Evolutionary conservation across 1,284 basidiomycete species (phyloP), one percentile per base, ranked within the genome.

Genomic region (Ustilago lituana): DNA sequence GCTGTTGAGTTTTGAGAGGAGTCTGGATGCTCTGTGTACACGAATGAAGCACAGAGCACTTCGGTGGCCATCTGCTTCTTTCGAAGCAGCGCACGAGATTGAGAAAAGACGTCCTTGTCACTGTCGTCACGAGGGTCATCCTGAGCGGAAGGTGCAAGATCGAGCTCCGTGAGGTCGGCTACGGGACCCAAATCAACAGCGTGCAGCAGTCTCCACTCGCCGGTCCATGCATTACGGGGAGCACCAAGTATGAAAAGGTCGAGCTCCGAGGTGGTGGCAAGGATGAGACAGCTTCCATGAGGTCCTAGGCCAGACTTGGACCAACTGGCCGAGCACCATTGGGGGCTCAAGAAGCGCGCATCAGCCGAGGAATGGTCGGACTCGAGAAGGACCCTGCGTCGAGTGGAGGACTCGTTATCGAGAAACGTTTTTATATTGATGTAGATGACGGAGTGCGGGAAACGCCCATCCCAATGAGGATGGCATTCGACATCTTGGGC

Each of bases 221-320:
- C 63, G 0, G 57, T 61, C 58, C 63, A 71, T 2, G 63, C 39
- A 27, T 66, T 71, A 14, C n/a, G 24, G 11, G 67, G 49, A 12
- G 67, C 61, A 17, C 61, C 67, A 9, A 70, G 41, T 4, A 70
- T 31, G 48, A 57, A 62, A 8, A 71, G 68, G 24, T 71, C 68
- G 12, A 55, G 26, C 50, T 71, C 68, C 22, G 63, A 66, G 44
- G 44, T 63, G 29, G 49, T 39, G 41, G 62, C 63, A 10, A 67
- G 52, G 36, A 71, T 59, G 22, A 71, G 49, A 15, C 62, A 71
- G 55, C 63, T 60, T 39, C 43, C 54, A 22, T 62, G 36, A 12
- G 62, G 44, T 4, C 68, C 68, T 36, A 71, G 41, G 15, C 63
- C 55, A 5, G 68, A 55, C 29, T 48, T 62, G 12, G 68, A 71